These are phyloP conservation scores for Arachnomyces sp. DNA, from an alignment of 2,329 filamentous ascomycete genomes.

Conservation along the genomic window DNA sequence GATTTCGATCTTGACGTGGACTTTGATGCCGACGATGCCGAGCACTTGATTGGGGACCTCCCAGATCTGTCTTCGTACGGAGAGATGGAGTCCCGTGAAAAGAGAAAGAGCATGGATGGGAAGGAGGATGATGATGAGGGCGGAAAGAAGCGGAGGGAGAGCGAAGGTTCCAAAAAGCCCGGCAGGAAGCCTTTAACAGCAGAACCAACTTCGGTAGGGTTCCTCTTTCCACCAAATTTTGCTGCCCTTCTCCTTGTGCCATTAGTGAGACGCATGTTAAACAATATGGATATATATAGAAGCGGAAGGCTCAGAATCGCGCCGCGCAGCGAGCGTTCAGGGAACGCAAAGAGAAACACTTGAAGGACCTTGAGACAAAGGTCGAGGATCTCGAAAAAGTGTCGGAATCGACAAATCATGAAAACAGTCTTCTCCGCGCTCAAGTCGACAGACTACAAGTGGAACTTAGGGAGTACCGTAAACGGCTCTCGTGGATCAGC, in stretches of 20 bases:
- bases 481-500: slow-evolving; percentile 62
- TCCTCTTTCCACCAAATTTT: not conserved
- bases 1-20: slow-evolving; percentile 77
- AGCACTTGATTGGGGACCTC: slow-evolving; percentile 69
- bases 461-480: slow-evolving; percentile 85
- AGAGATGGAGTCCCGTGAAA: slow-evolving; percentile 51
- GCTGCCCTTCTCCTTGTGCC: not conserved
- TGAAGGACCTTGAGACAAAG: slow-evolving; percentile 47
- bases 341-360: slow-evolving; percentile 82
- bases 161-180: slow-evolving; percentile 89
- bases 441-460: slow-evolving; percentile 80
- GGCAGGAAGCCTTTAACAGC: slow-evolving; percentile 92
- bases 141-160: slow-evolving; percentile 64
- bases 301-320: slow-evolving; percentile 81
- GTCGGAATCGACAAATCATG: slow-evolving; percentile 72
- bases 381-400: slow-evolving; percentile 65
- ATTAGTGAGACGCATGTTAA: slow-evolving; percentile 15
- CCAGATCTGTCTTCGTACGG: slow-evolving; percentile 41
- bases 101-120: slow-evolving; percentile 48
- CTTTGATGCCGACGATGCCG: slow-evolving; percentile 57
- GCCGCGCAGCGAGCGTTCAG: slow-evolving; percentile 89
- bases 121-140: slow-evolving; percentile 57
- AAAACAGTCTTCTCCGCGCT: slow-evolving; percentile 76
- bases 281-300: slow-evolving; percentile 23
- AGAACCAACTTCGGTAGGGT: slow-evolving; percentile 87